Evolutionary conservation across 768 basidiomycete species (phyloP), one percentile per base, ranked within the genome.

Genomic region (Rossbeevera mucosa): DNA sequence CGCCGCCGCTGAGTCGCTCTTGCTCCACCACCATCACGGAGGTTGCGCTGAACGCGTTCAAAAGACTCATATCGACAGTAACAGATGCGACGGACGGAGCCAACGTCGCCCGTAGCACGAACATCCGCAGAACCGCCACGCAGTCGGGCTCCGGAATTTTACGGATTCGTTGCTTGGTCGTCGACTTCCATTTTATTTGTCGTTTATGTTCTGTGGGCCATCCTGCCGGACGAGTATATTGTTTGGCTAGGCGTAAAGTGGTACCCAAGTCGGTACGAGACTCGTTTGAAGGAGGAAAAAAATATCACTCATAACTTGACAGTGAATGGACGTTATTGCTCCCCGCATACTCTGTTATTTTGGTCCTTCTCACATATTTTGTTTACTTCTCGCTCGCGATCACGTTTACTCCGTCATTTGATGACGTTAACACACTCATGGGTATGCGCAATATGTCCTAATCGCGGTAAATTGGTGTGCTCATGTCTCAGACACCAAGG

Each of bases 151-250:
- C 79, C 87, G 40, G 91, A 94, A 70, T 86, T 92, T 62, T 91
- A 92, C 59, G 91, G 92, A n/a, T 94, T 93, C 64, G 88, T 88
- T 5, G 88, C 88, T 14, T 89, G 84, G 85, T 83, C 84, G 8
- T 82, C 82, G 0, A 92, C 92, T 0, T 83, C 80, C 47, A 69
- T 91, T 24, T 68, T 82, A 2, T 93, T 87, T 63, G 66, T 79
- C 48, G 61, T 88, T 22, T 92, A 87, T 64, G 61, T 91, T 29
- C 71, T 91, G 6, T 94, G 91, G 91, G 88, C 86, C 1, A 65
- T 92, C 31, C 73, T 90, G 13, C 91, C 91, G 5, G 87, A 91
- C 63, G 73, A 76, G 28, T 83, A 74, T 66, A 83, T 94, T 49
- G 48, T 77, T 33, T 74, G 75, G 71, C 64, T 81, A 9, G 92